Evolutionary conservation across 306 rosid species (phyloP), one percentile per base, ranked within the genome.

Genomic region (Abrus pulchellus): DNA sequence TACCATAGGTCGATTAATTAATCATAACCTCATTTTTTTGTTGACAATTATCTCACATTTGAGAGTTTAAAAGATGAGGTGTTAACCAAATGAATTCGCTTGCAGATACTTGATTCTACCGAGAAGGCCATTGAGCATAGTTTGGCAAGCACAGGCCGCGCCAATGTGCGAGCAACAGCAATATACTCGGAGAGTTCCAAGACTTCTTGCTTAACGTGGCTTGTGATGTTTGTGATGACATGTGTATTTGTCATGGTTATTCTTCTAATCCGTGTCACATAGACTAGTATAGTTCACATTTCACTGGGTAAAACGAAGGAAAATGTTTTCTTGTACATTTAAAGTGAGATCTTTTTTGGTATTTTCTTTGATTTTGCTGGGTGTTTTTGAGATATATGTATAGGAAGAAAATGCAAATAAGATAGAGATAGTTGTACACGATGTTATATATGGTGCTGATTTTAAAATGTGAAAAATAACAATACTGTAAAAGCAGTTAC

Each of bases 121-220:
- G 97, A 95, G 85, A 74, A 86, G 80, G 97, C 98, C 59, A 80
- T 95, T 67, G 97, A 93, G 75, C 89, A 88, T 61, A 93, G 99
- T 87, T 84, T 95, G 88, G 99, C 98, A 62, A 88, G 97, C 87
- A 95, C 20, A 20, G 20, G 20, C 20, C 20, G 20, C 20, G 20
- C 20, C 20, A 20, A 20, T 20, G 20, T 20, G 20, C 20, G 20
- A 20, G 20, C 20, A 20, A 20, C 20, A 20, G 20, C 20, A 20
- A 20, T 20, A 68, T 93, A 87, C 88, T 91, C 92, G 0, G 88
- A 87, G 88, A 89, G 90, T 81, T 91, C 97, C 73, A 87, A 87
- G 83, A 95, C 98, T 40, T 84, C 98, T 11, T 91, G 97, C 89
- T 84, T 93, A 82, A 91, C 98, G 0, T 93, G 99, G 97, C 90